Evolutionary conservation across 2,329 filamentous ascomycete species (phyloP).

Genomic region (Xylaria arbuscula): DNA sequence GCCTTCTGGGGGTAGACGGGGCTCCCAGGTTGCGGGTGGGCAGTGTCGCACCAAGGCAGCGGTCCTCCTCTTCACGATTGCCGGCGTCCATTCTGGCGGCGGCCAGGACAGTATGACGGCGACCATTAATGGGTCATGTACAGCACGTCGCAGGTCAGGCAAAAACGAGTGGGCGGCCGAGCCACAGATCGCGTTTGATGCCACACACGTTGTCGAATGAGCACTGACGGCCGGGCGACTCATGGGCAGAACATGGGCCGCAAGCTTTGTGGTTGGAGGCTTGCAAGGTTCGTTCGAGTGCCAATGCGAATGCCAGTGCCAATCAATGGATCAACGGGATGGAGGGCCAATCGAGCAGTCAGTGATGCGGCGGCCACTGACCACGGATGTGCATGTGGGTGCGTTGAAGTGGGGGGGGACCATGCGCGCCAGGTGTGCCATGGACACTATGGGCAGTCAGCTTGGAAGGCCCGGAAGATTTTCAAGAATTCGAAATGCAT

Average conservation of each 20-base stretch:
- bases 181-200: constrained; percentile 40
- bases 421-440: constrained; percentile 22
- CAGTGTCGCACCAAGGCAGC: constrained; percentile 50
- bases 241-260: constrained; percentile 35
- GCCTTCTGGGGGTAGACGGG: constrained; percentile 45
- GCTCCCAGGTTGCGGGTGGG: constrained; percentile 51
- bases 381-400: constrained; percentile 26
- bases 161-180: constrained; percentile 39
- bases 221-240: constrained; percentile 39
- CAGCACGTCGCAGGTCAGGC: constrained; percentile 37
- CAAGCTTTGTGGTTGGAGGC: constrained; percentile 37
- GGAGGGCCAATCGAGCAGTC: constrained; percentile 39
- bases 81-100: constrained; percentile 60
- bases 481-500: constrained; percentile 36
- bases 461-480: constrained; percentile 34
- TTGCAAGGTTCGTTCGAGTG: constrained; percentile 31
- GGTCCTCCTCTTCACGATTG: constrained; percentile 58
- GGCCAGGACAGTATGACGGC: constrained; percentile 53
- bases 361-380: constrained; percentile 29
- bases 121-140: constrained; percentile 43
- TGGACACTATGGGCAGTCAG: constrained; percentile 13
- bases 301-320: constrained; percentile 34
- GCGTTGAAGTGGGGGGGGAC: constrained; percentile 39
- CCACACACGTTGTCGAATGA: constrained; percentile 41
- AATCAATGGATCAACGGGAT: constrained; percentile 46